Evolutionary conservation across 768 basidiomycete species (phyloP).

Genomic region (Tulasnella calospora): DNA sequence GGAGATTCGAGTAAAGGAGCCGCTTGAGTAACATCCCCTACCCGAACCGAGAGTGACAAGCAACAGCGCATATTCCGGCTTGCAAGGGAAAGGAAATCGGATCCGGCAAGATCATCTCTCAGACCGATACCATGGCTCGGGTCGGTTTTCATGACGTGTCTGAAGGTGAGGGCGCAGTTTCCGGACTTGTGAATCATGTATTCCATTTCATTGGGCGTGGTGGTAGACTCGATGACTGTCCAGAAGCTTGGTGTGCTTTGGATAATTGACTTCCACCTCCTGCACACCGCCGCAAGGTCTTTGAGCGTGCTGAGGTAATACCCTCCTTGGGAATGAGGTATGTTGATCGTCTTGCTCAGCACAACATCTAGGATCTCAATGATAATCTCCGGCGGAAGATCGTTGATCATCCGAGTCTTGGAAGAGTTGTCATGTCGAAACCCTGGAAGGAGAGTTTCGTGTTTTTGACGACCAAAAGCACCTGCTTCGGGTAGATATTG

Average conservation of each 20-base stretch:
- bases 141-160: background rate
- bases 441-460: background rate
- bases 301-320: background rate
- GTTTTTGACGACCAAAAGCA: too few relatives aligned
- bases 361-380: background rate
- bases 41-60: background rate
- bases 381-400: background rate
- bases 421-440: background rate
- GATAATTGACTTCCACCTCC: background rate
- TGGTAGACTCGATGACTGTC: background rate
- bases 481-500: too few relatives aligned
- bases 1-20: background rate
- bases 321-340: background rate
- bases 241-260: background rate
- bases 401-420: background rate
- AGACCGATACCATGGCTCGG: too few relatives aligned
- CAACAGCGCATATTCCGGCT: too few relatives aligned
- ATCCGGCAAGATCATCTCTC: too few relatives aligned
- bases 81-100: too few relatives aligned
- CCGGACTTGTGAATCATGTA: background rate
- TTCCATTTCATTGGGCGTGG: background rate
- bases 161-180: too few relatives aligned
- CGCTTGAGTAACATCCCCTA: background rate
- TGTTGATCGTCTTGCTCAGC: background rate
- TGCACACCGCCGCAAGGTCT: background rate